phyloP scores from a whole-genome alignment of 176 grass and related monocot species.

The Zea mays region DNA sequence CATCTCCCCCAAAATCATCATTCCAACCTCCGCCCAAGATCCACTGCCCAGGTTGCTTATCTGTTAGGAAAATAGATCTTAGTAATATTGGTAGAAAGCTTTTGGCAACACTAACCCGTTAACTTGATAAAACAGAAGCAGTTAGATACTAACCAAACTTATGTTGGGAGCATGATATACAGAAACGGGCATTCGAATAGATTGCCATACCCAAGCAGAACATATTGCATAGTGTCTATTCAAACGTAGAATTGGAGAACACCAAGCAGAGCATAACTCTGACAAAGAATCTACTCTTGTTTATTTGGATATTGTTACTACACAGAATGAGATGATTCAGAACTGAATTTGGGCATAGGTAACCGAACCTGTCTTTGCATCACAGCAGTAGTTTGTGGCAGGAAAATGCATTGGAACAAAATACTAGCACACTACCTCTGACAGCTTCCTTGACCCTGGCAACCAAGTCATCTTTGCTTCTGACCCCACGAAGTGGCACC shows the following conservation, averaged over 20 bases:
- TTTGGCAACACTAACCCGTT: neutral
- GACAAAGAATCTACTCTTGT: neutral
- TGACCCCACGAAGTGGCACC: slow-evolving; percentile 61
- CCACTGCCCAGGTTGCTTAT: slow-evolving; percentile 66
- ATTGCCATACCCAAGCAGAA: neutral
- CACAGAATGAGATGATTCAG: neutral
- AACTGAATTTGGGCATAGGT: neutral
- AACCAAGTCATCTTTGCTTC: slow-evolving; percentile 67
- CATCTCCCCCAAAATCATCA: slow-evolving; percentile 73
- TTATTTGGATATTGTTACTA: neutral
- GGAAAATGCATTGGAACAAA: neutral
- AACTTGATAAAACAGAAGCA: neutral
- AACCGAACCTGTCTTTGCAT: neutral
- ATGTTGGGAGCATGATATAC: neutral
- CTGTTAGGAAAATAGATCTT: slow-evolving; percentile 38
- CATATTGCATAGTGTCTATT: neutral
- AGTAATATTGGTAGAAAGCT: neutral
- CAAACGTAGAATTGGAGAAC: neutral
- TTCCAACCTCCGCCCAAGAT: slow-evolving; percentile 85
- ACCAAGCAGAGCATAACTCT: neutral
- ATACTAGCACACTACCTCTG: slow-evolving; percentile 43
- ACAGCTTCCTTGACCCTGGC: slow-evolving; percentile 57
- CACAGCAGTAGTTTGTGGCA: neutral
- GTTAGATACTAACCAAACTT: neutral
- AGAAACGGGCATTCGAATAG: neutral